A percentile compares a stretch with the other conserved stretches of the same genome.
phyloP scores from a whole-genome alignment of 1,284 basidiomycete genomes.

The Microbotryomycetes sp. region DNA sequence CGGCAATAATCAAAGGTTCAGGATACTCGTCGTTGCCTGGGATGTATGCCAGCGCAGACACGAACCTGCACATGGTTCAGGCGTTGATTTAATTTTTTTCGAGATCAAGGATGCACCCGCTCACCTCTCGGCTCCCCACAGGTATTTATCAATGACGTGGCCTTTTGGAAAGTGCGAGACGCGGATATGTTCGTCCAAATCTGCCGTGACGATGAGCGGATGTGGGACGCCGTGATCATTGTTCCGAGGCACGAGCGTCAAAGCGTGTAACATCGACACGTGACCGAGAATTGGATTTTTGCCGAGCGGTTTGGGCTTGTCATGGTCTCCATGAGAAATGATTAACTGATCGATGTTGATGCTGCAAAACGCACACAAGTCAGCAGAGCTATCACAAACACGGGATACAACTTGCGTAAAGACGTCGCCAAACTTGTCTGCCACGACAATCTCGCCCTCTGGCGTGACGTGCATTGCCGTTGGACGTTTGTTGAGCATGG shows the following conservation, averaged over 20 bases:
- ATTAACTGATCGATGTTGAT: too few relatives aligned
- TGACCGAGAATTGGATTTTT: constrained; percentile 69
- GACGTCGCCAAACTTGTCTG: constrained; percentile 83
- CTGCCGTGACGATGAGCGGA: constrained; percentile 70
- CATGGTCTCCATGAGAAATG: constrained; percentile 19
- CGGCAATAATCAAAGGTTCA: constrained; percentile 57
- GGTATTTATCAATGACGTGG: constrained; percentile 72
- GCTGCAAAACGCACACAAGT: too few relatives aligned
- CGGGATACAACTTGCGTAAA: too few relatives aligned
- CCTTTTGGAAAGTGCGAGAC: constrained; percentile 82
- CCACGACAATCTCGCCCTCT: constrained; percentile 55
- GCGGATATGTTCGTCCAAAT: constrained; percentile 86
- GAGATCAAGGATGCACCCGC: too few relatives aligned
- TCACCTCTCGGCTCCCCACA: constrained; percentile 73
- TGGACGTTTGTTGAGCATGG: constrained; percentile 68
- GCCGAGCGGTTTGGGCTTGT: constrained; percentile 48
- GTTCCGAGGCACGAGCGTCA: constrained; percentile 50
- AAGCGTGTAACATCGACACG: constrained; percentile 68
- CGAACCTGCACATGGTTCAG: constrained; percentile 67
- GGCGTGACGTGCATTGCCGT: constrained; percentile 54
- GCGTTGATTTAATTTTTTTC: too few relatives aligned
- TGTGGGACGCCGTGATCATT: constrained; percentile 46
- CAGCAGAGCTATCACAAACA: too few relatives aligned
- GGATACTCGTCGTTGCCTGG: constrained; percentile 23
- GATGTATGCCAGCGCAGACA: constrained; percentile 69